Percentiles rank a stretch among this genome's conserved stretches.
These are phyloP conservation scores for Bipolaris sorokiniana DNA, from an alignment of 2,329 filamentous ascomycete species.

Conservation along the genomic window DNA sequence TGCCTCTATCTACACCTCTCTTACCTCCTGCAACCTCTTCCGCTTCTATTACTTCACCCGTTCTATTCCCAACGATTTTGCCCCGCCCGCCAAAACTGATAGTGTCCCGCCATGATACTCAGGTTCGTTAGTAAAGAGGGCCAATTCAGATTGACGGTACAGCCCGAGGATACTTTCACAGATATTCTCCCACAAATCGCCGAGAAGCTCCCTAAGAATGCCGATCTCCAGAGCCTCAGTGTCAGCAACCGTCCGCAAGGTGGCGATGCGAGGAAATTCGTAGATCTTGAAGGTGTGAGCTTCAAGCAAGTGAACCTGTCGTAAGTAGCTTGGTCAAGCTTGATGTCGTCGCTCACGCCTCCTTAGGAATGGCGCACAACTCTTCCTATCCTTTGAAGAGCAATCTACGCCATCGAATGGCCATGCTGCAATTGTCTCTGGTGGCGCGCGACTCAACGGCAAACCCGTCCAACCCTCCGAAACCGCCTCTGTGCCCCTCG, in stretches of 20 bases:
- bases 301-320: constrained; percentile 64
- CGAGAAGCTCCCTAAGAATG: constrained; percentile 64
- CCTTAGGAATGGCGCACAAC: constrained; percentile 83
- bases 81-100: background rate
- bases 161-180: constrained; percentile 74
- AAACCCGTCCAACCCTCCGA: constrained; percentile 74
- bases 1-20: constrained; percentile 1
- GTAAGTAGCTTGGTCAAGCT: constrained; percentile 45
- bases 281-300: constrained; percentile 59
- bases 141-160: constrained; percentile 83
- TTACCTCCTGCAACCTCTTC: background rate
- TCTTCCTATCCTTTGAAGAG: constrained; percentile 83
- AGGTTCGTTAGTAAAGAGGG: constrained; percentile 61
- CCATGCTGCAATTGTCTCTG: constrained; percentile 41
- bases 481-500: constrained; percentile 65
- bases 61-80: background rate
- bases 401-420: constrained; percentile 60
- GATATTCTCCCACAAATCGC: constrained; percentile 62
- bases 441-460: constrained; percentile 75
- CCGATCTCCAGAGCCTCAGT: constrained; percentile 61
- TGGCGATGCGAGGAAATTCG: constrained; percentile 62
- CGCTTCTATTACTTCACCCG: background rate
- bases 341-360: constrained; percentile 24
- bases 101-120: constrained; percentile 68
- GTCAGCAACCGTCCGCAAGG: constrained; percentile 67